Conservation (phyloP, 805 yeast genomes). For the Wickerhamiella hasegawae region DNA sequence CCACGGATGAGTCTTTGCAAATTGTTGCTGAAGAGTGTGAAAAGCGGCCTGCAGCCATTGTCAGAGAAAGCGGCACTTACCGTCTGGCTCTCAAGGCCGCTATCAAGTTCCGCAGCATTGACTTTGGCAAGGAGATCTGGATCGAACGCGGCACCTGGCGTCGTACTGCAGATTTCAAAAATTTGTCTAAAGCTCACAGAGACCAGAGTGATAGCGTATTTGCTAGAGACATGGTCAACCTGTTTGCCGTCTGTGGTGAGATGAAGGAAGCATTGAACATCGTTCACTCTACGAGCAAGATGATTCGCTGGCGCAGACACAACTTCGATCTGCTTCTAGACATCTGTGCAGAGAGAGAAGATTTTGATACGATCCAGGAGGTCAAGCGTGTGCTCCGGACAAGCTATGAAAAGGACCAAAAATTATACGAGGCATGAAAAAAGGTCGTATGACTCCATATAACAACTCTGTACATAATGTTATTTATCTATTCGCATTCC, state of each 20-base stretch:
- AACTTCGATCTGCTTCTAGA: slow-evolving; percentile 29
- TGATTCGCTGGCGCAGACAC: slow-evolving; percentile 51
- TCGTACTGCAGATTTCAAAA: neutral
- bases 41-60: too few relatives aligned
- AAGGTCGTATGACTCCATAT: too few relatives aligned
- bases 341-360: slow-evolving; percentile 31
- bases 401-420: too few relatives aligned
- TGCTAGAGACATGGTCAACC: slow-evolving; percentile 53
- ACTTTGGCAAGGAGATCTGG: neutral
- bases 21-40: neutral
- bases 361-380: slow-evolving; percentile 18
- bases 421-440: too few relatives aligned
- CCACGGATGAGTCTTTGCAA: neutral
- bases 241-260: slow-evolving; percentile 38
- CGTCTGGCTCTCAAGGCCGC: too few relatives aligned
- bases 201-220: slow-evolving; percentile 39
- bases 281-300: slow-evolving; percentile 46
- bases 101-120: too few relatives aligned
- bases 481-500: too few relatives aligned
- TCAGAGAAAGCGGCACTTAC: too few relatives aligned
- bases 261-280: slow-evolving; percentile 57
- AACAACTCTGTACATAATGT: too few relatives aligned
- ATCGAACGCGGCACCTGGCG: neutral
- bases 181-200: neutral
- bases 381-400: too few relatives aligned